Evolutionary conservation across 495 filamentous ascomycete species (phyloP), one percentile per base, ranked within the genome.

Genomic region (Aspergillus saccharolyticus): DNA sequence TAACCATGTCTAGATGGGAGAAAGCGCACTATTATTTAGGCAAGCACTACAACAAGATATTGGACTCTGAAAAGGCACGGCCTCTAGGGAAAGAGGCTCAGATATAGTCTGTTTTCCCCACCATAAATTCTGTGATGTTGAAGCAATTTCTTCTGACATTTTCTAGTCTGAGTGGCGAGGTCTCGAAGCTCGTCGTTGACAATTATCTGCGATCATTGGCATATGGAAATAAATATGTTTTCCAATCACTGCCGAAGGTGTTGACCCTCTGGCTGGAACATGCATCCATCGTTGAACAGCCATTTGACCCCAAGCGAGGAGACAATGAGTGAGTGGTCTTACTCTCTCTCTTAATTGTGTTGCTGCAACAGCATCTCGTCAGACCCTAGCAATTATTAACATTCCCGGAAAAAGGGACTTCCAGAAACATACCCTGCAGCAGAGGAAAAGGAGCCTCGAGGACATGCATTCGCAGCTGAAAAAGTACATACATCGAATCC

Each of bases 11-110:
- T 46, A 85, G 83, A 58, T 99, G 92, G 91, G 95, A 99, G 63
- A 96, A 96, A 72, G 92, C 89, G 0, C 89, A 96, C 68, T 97
- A 97, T 70, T 96, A 97, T 71, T 80, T 99, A 17, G 94, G 94
- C 14, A 93, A 92, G 55, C 89, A 97, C 71, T 99, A 97, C 78
- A 96, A 96, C 67, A 99, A 97, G 66, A 81, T 97, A 16, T 78
- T 96, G 18, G 92, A 97, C 62, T 88, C 89, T 0, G 90, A 97
- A 66, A 93, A 89, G 67, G 77, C 79, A 9, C 82, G 96, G 44
- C 84, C 86, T 9, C 78, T 83, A 39, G 80, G 82, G 15, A 90
- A 83, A 63, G 83, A 85, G 65, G 79, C 77, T 22, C 68, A 77
- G 21, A 69, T 74, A 24, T 87, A 79, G 75, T 78, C 63, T 59